Conservation (phyloP, 768 basidiomycete genomes). For the Lactarius sanguifluus region DNA sequence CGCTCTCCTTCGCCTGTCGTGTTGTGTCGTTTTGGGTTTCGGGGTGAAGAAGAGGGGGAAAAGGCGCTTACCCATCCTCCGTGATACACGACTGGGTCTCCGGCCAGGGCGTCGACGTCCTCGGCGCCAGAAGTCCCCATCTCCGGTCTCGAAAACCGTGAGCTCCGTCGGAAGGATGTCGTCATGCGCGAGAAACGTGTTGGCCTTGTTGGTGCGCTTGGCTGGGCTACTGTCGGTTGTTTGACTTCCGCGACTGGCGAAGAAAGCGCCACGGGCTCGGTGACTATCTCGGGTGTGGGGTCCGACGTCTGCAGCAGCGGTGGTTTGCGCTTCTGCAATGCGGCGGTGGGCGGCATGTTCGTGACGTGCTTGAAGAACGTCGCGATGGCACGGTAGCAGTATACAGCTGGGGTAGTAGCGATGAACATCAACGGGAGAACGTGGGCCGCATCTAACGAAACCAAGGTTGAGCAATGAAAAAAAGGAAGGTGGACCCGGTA, state of each 20-base stretch:
- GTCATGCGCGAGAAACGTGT: not conserved
- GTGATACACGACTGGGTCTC: slow-evolving; percentile 58
- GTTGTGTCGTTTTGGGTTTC: not conserved
- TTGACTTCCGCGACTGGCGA: not conserved
- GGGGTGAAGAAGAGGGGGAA: not conserved
- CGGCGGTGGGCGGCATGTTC: slow-evolving; percentile 39
- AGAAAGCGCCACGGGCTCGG: not conserved
- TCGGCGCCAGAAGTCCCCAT: slow-evolving; percentile 2
- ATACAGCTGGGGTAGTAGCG: slow-evolving; percentile 76
- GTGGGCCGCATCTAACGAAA: slow-evolving; percentile 61
- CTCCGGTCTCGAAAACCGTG: not conserved
- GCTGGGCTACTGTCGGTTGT: not conserved
- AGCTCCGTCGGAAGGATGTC: not conserved
- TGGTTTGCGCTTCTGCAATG: slow-evolving; percentile 1
- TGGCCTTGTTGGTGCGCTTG: not conserved
- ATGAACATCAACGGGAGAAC: slow-evolving; percentile 69
- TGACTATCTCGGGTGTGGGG: not conserved
- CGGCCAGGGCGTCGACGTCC: slow-evolving; percentile 44
- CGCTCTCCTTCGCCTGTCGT: slow-evolving; percentile 35
- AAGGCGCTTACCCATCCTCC: slow-evolving; percentile 44
- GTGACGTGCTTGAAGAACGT: slow-evolving; percentile 68
- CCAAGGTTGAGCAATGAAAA: not conserved
- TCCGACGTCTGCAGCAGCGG: not conserved
- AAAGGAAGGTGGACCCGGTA: slow-evolving; percentile 15
- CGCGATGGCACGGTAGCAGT: slow-evolving; percentile 78